Base-by-base conservation (phyloP, 768 basidiomycete species). In the Tubosaeta sp. region DNA sequence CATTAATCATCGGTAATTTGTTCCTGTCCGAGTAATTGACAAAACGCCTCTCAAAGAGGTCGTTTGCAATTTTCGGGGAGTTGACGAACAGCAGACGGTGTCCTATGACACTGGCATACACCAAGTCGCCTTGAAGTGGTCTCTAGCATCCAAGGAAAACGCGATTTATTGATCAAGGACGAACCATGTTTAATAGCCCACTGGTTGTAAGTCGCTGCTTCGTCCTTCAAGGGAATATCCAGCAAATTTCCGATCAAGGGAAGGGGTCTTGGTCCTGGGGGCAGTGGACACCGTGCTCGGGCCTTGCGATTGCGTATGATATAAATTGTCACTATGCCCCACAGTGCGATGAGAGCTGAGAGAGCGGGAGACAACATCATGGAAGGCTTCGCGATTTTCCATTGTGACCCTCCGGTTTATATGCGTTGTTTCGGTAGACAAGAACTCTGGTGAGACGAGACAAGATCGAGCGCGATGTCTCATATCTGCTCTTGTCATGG, bases 41-140 rank as follows among this genome's bases (percentile, higher is more conserved):
- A 27, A 76, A 79, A 14, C 77, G 71, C 54, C 76, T 82, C 47
- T 83, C 82, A 30, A 84, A 77, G 1, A 84, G 72, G 24, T 83
- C 81, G 41, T 69, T 67, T 4, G 76, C 76, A 2, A 71, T 66
- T 44, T 75, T 57, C n/a, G 72, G 63, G 3, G 75, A 69, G 57
- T 80, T 81, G 42, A 80, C 63, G 32, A 80, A 71, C 18, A 80
- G 64, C 12, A 78, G 60, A 35, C 74, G 72, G 52, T 73, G 75
- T 25, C 81, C 78, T 7, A 83, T 61, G 13, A 77, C 71, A 45
- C 71, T 74, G 18, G 82, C 66, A 55, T 77, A 80, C 3, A 83
- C 76, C 34, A 84, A 57, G 47, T 81, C 77, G 5, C 82, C 82
- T 66, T 54, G 21, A 30, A 35, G 18, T 2, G 40, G 2, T n/a